Evolutionary conservation across 768 basidiomycete genomes (phyloP), one percentile per base, ranked within the genome.

Genomic region (Serendipita sp.): DNA sequence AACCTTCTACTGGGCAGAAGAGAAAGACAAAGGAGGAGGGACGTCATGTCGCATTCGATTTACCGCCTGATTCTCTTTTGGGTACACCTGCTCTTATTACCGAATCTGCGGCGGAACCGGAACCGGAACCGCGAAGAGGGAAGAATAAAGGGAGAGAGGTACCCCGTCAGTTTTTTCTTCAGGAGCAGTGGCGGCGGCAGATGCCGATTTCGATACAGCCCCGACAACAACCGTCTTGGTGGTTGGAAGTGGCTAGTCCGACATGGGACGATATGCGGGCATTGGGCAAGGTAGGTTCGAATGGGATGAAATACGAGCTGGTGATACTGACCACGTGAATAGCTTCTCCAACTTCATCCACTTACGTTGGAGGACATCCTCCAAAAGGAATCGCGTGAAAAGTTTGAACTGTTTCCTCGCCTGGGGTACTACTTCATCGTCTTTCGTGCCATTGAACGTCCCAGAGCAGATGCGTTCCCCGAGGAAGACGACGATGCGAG

Each of bases 361-460:
- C 76, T 97, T 53, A 95, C 93, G 0, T 78, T 96, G 11, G 94
- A 97, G 73, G 93, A 97, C 74, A 90, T 95, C 51, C 74, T 97
- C 5, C 89, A 91, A 66, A 86, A 89, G 74, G 93, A 97, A 66
- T 86, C 90, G 15, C 81, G 92, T 45, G 94, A 96, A 74, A 97
- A 97, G 74, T 74, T 95, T 16, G 93, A 96, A 70, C 75, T 85
- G 18, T 95, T 94, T 71, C 83, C 88, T 0, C 84, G 81, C 68
- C 80, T 97, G 13, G 94, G 92, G 1, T 97, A 97, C 74, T 92
- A 94, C 72, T 92, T 97, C 70, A 77, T 95, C 64, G 87, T 87
- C 18, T 91, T 94, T 69, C 82, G 89, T 53, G 86, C 92, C 0
- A 81, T 93, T 62, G 89, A 92, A 77, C 34, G 64, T 80, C 35